These are phyloP conservation scores for Volvox reticuliferus DNA, from an alignment of 139 green algal species.

Conservation along the genomic window DNA sequence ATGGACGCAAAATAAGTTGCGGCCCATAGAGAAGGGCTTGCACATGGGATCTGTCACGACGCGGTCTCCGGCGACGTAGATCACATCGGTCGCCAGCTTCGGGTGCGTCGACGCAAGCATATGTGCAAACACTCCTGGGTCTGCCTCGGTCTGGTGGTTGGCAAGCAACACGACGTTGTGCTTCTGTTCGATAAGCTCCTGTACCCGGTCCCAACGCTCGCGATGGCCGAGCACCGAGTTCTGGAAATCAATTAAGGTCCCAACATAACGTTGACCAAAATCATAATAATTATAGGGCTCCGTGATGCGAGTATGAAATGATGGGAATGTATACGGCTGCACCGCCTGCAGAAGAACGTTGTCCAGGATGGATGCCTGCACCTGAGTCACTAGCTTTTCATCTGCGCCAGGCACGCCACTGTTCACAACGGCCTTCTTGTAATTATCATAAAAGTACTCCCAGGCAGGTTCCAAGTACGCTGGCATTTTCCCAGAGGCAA, in stretches of 20 bases:
- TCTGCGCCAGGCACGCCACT: conserved; percentile 64
- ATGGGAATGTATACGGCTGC: conserved; percentile 92
- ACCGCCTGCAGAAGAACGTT: conserved; percentile 66
- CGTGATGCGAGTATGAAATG: conserved; percentile 87
- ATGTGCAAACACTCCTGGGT: conserved; percentile 96
- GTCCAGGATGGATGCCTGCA: conserved; percentile 75
- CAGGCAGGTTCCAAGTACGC: conserved; percentile 72
- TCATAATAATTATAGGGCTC: conserved; percentile 95
- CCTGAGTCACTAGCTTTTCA: conserved; percentile 76
- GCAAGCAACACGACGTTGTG: conserved; percentile 98
- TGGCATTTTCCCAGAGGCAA: conserved; percentile 63
- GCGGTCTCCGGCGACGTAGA: conserved; percentile 90
- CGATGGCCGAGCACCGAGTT: conserved; percentile 84
- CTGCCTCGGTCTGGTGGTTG: conserved; percentile 99
- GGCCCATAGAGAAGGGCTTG: conserved; percentile 99
- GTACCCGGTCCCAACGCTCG: conserved; percentile 68
- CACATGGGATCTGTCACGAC: conserved; percentile 96
- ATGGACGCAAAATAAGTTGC: conserved; percentile 99
- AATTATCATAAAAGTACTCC: conserved; percentile 91
- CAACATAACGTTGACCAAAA: conserved; percentile 96
- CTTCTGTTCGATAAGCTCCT: conserved; percentile 72
- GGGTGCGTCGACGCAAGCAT: conserved; percentile 91
- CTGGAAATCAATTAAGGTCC: conserved; percentile 91
- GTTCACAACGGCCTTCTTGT: conserved; percentile 80
- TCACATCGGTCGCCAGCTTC: conserved; percentile 78